A percentile compares a stretch with the other conserved stretches of the same genome.
Conservation (phyloP, 2,329 filamentous ascomycete genomes). For the Neospermospora avenae region DNA sequence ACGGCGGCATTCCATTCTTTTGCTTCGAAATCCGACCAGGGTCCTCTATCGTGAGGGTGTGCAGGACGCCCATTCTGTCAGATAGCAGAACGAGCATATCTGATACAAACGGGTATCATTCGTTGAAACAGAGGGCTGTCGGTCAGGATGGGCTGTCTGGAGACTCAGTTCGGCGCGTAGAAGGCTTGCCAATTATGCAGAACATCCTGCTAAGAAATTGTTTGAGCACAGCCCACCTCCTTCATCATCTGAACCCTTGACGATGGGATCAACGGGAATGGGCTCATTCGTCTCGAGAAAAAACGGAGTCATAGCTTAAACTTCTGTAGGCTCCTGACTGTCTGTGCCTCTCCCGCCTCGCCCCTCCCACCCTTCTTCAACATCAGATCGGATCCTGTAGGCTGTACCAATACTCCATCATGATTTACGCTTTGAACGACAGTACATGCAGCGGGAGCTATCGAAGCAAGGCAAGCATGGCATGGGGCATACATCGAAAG, state of each 20-base stretch:
- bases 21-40: background rate
- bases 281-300: no score
- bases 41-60: conserved; percentile 9
- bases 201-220: conserved; percentile 13
- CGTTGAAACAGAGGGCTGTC: background rate
- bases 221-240: background rate
- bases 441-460: conserved; percentile 11
- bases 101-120: no score
- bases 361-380: no score
- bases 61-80: conserved; percentile 4
- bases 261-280: background rate
- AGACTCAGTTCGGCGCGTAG: conserved; percentile 17
- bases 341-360: background rate
- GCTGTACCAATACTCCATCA: no score
- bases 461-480: background rate
- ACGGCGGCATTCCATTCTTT: conserved; percentile 9
- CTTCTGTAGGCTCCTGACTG: background rate
- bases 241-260: background rate
- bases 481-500: no score
- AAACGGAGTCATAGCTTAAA: no score
- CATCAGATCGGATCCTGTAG: conserved; percentile 1
- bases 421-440: no score
- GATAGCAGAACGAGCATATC: no score
- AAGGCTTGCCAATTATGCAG: conserved; percentile 14
- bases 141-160: background rate